These are phyloP conservation scores for Podaxis sp. DNA, from an alignment of 768 basidiomycete species.

Conservation along the genomic window DNA sequence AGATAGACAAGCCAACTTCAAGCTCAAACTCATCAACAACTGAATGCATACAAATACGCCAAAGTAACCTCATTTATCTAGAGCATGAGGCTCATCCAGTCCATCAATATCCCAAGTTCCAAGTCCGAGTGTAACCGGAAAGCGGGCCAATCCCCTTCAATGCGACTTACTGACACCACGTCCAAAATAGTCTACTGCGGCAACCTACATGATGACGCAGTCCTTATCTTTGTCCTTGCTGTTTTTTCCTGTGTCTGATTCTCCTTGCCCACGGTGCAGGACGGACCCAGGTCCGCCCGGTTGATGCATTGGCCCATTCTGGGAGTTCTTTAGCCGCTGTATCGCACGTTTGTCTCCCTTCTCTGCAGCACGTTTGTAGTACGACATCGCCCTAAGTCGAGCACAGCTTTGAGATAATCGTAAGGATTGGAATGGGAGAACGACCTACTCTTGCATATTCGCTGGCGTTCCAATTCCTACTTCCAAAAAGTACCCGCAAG, in stretches of 20 bases:
- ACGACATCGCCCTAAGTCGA: slow-evolving; percentile 55
- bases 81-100: background rate
- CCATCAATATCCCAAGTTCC: background rate
- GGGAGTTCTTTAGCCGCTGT: slow-evolving; percentile 70
- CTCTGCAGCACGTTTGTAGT: slow-evolving; percentile 89
- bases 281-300: slow-evolving; percentile 63
- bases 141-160: background rate
- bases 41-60: background rate
- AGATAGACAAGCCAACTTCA: background rate
- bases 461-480: slow-evolving; percentile 83
- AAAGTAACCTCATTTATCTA: background rate
- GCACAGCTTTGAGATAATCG: slow-evolving; percentile 11
- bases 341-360: slow-evolving; percentile 91
- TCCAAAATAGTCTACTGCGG: background rate
- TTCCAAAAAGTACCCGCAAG: slow-evolving; percentile 95
- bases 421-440: slow-evolving; percentile 11
- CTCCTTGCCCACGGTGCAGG: slow-evolving; percentile 50
- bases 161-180: background rate
- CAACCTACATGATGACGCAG: slow-evolving; percentile 75
- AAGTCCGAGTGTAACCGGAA: slow-evolving; percentile 1
- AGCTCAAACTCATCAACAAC: background rate
- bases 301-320: slow-evolving; percentile 46
- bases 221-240: slow-evolving; percentile 72
- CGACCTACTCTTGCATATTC: slow-evolving; percentile 60
- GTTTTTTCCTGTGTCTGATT: slow-evolving; percentile 18